Conservation (phyloP, 805 yeast species). For the Metschnikowia arizonensis region DNA sequence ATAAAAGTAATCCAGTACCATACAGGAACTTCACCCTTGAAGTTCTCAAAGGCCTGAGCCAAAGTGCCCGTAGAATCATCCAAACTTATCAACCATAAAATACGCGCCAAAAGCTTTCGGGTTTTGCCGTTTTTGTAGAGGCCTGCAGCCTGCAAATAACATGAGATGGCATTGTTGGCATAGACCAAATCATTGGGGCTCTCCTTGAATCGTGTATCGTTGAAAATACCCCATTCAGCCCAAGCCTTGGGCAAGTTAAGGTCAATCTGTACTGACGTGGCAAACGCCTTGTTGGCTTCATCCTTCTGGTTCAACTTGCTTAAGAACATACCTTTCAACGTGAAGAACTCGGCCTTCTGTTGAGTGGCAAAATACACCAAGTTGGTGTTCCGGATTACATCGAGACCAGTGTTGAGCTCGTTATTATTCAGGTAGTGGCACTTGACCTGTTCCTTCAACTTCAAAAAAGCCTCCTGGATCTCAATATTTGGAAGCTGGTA, state of each 20-base stretch:
- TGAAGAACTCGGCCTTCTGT: slow-evolving; percentile 97
- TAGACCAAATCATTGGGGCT: slow-evolving; percentile 73
- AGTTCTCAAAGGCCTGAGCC: slow-evolving; percentile 83
- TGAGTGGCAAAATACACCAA: slow-evolving; percentile 94
- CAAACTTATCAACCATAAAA: slow-evolving; percentile 87
- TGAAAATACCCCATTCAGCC: slow-evolving; percentile 99
- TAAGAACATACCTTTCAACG: slow-evolving; percentile 95
- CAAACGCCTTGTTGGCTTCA: slow-evolving; percentile 96
- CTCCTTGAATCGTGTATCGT: slow-evolving; percentile 82
- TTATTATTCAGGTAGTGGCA: slow-evolving; percentile 91
- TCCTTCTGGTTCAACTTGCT: slow-evolving; percentile 87
- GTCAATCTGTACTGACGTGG: slow-evolving; percentile 96
- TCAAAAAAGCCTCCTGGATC: slow-evolving; percentile 95
- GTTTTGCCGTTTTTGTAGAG: slow-evolving; percentile 90
- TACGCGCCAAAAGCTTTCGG: slow-evolving; percentile 79
- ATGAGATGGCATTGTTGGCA: slow-evolving; percentile 92
- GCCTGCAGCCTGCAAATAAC: slow-evolving; percentile 97
- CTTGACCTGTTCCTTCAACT: slow-evolving; percentile 93
- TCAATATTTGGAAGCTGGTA: slow-evolving; percentile 96
- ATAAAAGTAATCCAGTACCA: slow-evolving; percentile 99
- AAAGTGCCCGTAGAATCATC: slow-evolving; percentile 82
- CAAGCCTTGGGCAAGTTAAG: slow-evolving; percentile 93
- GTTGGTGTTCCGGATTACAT: slow-evolving; percentile 94
- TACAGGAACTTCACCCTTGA: slow-evolving; percentile 94
- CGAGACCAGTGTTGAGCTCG: slow-evolving; percentile 91